Evolutionary conservation across 139 green algal species (phyloP).

Genomic region (Tetraselmis chui): DNA sequence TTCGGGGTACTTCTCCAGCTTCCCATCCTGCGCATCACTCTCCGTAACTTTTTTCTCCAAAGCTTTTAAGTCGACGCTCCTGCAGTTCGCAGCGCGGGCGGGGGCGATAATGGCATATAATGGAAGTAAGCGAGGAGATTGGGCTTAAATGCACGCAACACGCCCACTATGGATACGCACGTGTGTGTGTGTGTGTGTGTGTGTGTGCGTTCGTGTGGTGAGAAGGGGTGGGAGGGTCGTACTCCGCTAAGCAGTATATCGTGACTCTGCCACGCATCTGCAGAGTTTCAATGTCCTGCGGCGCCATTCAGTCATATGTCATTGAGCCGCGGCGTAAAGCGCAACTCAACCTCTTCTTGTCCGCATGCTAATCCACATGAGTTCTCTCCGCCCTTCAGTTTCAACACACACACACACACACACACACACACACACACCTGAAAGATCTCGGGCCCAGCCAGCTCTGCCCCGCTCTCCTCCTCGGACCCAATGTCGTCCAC

Average conservation of each 20-base stretch:
- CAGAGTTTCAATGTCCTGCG: background rate
- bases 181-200: too few relatives aligned
- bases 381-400: too few relatives aligned
- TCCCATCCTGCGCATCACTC: background rate
- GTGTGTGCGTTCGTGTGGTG: background rate
- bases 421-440: too few relatives aligned
- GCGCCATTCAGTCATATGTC: too few relatives aligned
- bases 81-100: background rate
- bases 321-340: too few relatives aligned
- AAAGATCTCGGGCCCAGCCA: background rate
- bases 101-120: background rate
- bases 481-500: background rate
- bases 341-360: too few relatives aligned
- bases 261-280: conserved; percentile 22
- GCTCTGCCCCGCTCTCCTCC: background rate
- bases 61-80: conserved; percentile 32
- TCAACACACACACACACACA: too few relatives aligned
- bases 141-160: conserved; percentile 41
- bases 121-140: conserved; percentile 32
- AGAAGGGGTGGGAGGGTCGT: conserved; percentile 32
- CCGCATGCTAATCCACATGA: too few relatives aligned
- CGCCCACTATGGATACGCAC: background rate
- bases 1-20: background rate
- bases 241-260: conserved; percentile 45
- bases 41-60: conserved; percentile 8